Percentiles rank a stretch among this genome's conserved stretches.
Evolutionary conservation across 2,329 filamentous ascomycete genomes (phyloP).

Genomic region (Claviceps maximensis): DNA sequence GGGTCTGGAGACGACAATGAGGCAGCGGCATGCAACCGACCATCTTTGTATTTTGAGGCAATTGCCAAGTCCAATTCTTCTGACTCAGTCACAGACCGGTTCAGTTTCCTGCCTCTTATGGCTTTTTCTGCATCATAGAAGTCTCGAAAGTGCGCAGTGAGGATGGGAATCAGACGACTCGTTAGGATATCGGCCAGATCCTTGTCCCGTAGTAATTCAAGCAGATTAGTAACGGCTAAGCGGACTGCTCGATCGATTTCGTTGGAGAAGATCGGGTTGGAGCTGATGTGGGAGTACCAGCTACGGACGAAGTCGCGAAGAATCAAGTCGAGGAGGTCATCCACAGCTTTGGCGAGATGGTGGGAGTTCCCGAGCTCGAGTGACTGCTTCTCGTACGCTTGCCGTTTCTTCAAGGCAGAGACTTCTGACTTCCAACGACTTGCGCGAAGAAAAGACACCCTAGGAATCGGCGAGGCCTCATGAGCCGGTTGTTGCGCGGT

Average conservation of each 20-base stretch:
- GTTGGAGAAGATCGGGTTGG: constrained; percentile 65
- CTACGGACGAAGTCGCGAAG: constrained; percentile 72
- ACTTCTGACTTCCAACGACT: constrained; percentile 59
- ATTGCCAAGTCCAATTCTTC: constrained; percentile 93
- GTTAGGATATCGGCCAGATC: constrained; percentile 78
- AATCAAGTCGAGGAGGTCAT: constrained; percentile 64
- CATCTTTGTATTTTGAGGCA: constrained; percentile 83
- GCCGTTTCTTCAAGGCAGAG: constrained; percentile 48
- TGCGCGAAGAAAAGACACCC: constrained; percentile 46
- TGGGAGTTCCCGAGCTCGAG: constrained; percentile 60
- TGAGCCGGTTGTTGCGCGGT: constrained; percentile 36
- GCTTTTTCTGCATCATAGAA: constrained; percentile 82
- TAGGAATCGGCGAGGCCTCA: constrained; percentile 27
- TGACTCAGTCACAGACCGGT: constrained; percentile 83
- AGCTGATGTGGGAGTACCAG: constrained; percentile 84
- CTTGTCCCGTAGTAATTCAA: constrained; percentile 57
- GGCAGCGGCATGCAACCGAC: constrained; percentile 76
- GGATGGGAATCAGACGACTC: constrained; percentile 69
- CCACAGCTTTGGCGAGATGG: constrained; percentile 65
- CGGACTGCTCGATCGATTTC: constrained; percentile 76
- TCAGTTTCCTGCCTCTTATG: constrained; percentile 77
- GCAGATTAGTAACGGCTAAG: constrained; percentile 54
- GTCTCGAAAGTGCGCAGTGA: constrained; percentile 79
- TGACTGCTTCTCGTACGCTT: constrained; percentile 52
- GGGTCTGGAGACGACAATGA: constrained; percentile 72